phyloP scores from a whole-genome alignment of 495 filamentous ascomycete genomes.

The Cenococcum geophilum region DNA sequence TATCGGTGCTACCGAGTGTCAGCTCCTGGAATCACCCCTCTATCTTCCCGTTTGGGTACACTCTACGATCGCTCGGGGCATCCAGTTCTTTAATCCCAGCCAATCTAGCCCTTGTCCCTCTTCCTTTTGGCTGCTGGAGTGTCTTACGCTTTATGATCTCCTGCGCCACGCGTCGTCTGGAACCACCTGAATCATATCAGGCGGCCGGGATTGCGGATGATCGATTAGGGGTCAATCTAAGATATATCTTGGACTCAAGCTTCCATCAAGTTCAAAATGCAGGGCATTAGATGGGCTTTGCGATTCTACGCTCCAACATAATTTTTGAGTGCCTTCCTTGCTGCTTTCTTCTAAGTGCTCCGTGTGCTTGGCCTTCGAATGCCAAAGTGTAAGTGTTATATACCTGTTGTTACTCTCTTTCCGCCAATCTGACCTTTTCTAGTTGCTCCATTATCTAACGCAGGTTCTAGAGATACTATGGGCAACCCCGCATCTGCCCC shows the following conservation, averaged over 20 bases:
- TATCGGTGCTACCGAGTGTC: background rate
- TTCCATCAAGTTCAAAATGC: background rate
- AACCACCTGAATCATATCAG: background rate
- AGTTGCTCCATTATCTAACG: background rate
- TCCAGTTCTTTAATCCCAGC: background rate
- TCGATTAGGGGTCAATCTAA: background rate
- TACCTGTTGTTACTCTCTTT: background rate
- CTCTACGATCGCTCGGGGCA: background rate
- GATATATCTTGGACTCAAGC: background rate
- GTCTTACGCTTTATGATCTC: background rate
- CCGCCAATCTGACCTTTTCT: background rate
- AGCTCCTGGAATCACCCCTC: background rate
- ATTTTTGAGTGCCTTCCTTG: slow-evolving; percentile 15
- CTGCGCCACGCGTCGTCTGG: background rate
- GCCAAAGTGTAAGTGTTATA: background rate
- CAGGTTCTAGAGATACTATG: background rate
- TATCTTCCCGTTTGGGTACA: background rate
- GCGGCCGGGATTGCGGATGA: background rate
- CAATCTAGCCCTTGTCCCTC: background rate
- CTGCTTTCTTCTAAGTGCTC: slow-evolving; percentile 6
- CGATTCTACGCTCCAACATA: background rate
- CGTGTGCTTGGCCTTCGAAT: background rate
- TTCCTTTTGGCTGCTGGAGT: background rate
- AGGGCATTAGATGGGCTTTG: background rate
- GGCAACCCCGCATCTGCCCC: background rate